Percentiles rank a stretch among this genome's conserved stretches.
phyloP scores from a whole-genome alignment of 2,329 filamentous ascomycete species.

The Scedosporium aurantiacum region DNA sequence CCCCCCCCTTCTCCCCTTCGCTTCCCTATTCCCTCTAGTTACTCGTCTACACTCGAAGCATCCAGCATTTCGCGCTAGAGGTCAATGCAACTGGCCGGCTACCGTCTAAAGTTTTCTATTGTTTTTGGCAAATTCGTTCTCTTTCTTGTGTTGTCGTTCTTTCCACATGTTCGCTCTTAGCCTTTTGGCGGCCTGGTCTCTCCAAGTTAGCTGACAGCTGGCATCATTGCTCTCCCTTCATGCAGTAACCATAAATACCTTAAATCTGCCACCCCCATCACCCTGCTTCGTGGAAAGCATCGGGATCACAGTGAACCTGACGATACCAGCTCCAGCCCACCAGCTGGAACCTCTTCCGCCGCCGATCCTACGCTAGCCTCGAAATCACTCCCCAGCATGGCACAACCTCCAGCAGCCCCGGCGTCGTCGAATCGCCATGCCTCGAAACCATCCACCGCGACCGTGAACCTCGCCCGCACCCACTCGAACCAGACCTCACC shows the following conservation, averaged over 20 bases:
- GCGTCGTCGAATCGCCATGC: slow-evolving; percentile 29
- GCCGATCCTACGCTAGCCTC: slow-evolving; percentile 20
- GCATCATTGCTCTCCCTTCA: neutral
- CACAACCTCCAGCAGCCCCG: slow-evolving; percentile 16
- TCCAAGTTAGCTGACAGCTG: slow-evolving; percentile 5
- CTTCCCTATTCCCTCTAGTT: neutral
- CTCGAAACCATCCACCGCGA: slow-evolving; percentile 35
- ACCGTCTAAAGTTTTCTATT: neutral
- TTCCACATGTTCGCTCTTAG: no score
- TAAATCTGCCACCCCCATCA: slow-evolving; percentile 39
- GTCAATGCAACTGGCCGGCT: no score
- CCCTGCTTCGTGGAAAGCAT: slow-evolving; percentile 39
- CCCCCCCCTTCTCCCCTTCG: neutral
- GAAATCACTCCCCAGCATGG: slow-evolving; percentile 22
- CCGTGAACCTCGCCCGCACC: slow-evolving; percentile 22
- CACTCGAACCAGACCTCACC: slow-evolving; percentile 11
- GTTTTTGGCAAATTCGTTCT: neutral
- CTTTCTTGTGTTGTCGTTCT: neutral
- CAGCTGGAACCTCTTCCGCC: slow-evolving; percentile 22
- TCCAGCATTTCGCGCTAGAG: no score
- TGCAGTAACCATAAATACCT: slow-evolving; percentile 38
- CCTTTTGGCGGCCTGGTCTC: slow-evolving; percentile 11
- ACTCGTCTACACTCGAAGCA: no score
- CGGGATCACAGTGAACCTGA: slow-evolving; percentile 37
- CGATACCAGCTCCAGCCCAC: slow-evolving; percentile 38